phyloP scores from a whole-genome alignment of 768 basidiomycete species.

The Tulasnella sp. region DNA sequence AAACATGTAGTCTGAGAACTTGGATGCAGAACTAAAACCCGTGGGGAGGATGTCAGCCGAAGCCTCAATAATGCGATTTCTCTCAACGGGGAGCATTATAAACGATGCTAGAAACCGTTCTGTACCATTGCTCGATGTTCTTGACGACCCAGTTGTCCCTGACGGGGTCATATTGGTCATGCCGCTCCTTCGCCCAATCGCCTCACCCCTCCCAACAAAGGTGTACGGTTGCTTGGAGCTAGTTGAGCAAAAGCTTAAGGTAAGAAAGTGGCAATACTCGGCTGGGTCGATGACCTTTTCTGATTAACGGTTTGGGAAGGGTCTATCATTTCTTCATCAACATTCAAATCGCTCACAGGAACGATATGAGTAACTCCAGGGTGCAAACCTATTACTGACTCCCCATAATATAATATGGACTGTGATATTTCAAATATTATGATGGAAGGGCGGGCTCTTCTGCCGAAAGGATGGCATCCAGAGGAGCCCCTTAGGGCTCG shows the following conservation, averaged over 20 bases:
- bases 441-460: slow-evolving; percentile 17
- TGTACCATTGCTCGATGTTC: slow-evolving; percentile 7
- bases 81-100: not conserved
- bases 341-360: slow-evolving; percentile 16
- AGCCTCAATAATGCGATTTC: not conserved
- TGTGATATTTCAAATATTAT: slow-evolving; percentile 14
- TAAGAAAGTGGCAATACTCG: not conserved
- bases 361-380: not conserved
- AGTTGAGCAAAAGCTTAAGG: slow-evolving; percentile 15
- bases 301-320: not conserved
- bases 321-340: slow-evolving; percentile 16
- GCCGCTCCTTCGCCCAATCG: slow-evolving; percentile 5
- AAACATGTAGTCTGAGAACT: not conserved
- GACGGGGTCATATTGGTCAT: slow-evolving; percentile 8
- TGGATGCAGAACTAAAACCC: not conserved
- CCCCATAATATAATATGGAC: not conserved
- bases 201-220: not conserved
- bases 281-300: not conserved
- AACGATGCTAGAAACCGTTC: not conserved
- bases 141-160: not conserved
- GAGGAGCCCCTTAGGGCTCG: not conserved
- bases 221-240: not conserved
- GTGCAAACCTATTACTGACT: not conserved
- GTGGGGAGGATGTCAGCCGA: not conserved
- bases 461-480: slow-evolving; percentile 13